Evolutionary conservation across 345 rosid species (phyloP), one percentile per base, ranked within the genome.

Genomic region (Citrus hindsii): DNA sequence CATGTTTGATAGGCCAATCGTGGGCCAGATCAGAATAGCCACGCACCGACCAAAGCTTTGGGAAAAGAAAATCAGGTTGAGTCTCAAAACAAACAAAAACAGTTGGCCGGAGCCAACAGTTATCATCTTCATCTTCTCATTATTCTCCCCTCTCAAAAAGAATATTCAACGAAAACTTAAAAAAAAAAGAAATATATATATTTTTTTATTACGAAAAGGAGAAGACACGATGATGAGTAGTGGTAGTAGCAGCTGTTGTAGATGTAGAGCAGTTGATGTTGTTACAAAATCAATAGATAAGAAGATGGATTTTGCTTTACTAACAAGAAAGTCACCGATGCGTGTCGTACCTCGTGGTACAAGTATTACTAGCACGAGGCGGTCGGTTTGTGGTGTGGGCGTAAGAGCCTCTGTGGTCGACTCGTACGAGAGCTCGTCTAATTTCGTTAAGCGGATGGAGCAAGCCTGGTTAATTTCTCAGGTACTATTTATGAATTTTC

Each of bases 391-490:
- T 67, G 75, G 71, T 46, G 66, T 66, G 40, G 22, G 73, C 7
- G 84, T 87, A 28, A 87, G 83, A 75, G 93, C 97, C 81, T 95
- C 95, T 3, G 73, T 76, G 72, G 89, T 95, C 58, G 95, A 94
- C 83, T 90, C 98, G 2, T 84, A 75, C 38, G 95, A 86, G 72
- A 92, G 90, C 77, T 93, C 98, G 56, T 89, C 95, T 8, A 82
- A 89, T 84, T 93, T 95, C 86, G 81, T 62, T 28, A 91, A 88
- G 87, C 95, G 98, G 59, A 90, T 90, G 87, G 99, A 95, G 77
- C 95, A 85, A 76, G 94, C 96, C 28, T 95, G 97, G 99, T 53
- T 86, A 73, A 92, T 95, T 81, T 92, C 99, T 70, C 94, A 95
- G 95, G 97, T 93, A 21, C 48, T 32, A 6, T 51, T 37, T 73